Percentiles rank a stretch among this genome's conserved stretches.
phyloP scores from a whole-genome alignment of 306 rosid species.

The Hippophae tibetana region DNA sequence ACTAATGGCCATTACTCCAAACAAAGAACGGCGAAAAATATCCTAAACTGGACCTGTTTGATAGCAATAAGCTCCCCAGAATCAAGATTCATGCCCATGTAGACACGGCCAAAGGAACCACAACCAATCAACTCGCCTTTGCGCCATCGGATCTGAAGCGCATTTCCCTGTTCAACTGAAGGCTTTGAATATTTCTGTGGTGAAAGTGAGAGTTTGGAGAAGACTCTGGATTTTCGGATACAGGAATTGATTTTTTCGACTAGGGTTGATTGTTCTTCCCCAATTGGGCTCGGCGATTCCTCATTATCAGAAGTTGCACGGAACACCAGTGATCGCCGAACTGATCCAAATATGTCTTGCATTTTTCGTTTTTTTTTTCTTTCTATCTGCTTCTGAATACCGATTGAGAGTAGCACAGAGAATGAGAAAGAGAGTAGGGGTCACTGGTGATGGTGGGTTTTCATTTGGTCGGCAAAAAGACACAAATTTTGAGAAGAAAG shows the following conservation, averaged over 20 bases:
- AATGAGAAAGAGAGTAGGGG: conserved; percentile 12
- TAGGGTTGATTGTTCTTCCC: conserved; percentile 34
- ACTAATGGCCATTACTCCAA: too few relatives aligned
- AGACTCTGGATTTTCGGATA: conserved; percentile 76
- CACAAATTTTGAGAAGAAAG: conserved; percentile 5
- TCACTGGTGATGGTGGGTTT: conserved; percentile 17
- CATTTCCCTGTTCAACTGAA: conserved; percentile 29
- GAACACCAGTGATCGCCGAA: conserved; percentile 91
- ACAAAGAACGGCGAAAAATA: too few relatives aligned
- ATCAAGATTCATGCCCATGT: conserved; percentile 98
- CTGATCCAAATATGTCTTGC: conserved; percentile 95
- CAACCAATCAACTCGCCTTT: conserved; percentile 98
- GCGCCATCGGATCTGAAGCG: conserved; percentile 88
- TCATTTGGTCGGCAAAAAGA: conserved; percentile 23
- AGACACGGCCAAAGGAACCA: conserved; percentile 97
- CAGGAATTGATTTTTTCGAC: conserved; percentile 70
- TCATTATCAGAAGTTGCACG: conserved; percentile 59
- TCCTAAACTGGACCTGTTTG: conserved; percentile 48
- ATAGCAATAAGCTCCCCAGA: conserved; percentile 99
- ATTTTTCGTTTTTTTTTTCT: conserved; percentile 19
- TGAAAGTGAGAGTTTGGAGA: conserved; percentile 53
- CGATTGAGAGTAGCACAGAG: background rate
- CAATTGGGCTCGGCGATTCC: conserved; percentile 33
- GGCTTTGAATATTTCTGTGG: conserved; percentile 11
- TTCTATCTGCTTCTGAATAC: background rate